A percentile compares a stretch with the other conserved stretches of the same genome.
Conservation (phyloP, 306 rosid species). For the Ochetophila trinervis region DNA sequence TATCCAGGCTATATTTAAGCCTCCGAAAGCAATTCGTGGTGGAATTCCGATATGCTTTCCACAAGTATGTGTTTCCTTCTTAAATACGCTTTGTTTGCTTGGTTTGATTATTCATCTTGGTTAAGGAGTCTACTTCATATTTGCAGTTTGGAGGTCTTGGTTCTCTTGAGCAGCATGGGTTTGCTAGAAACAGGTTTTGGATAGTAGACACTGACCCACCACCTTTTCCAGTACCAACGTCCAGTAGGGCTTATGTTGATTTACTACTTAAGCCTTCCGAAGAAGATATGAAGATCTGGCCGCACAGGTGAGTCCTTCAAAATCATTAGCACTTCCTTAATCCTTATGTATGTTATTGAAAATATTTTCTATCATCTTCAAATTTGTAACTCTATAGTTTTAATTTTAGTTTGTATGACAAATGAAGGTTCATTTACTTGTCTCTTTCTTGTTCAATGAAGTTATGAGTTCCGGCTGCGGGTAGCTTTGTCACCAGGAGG, state of each 20-base stretch:
- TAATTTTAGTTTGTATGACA: background rate
- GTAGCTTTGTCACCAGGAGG: conserved; percentile 92
- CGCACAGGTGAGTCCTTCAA: conserved; percentile 53
- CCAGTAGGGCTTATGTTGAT: conserved; percentile 66
- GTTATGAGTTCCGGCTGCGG: conserved; percentile 87
- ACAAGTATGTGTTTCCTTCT: conserved; percentile 57
- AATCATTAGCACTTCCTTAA: background rate
- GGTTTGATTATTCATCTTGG: conserved; percentile 23
- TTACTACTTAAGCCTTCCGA: conserved; percentile 77
- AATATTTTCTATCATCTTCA: background rate
- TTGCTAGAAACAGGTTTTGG: conserved; percentile 85
- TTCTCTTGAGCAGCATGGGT: conserved; percentile 73
- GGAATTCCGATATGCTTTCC: conserved; percentile 99
- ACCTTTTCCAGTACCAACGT: conserved; percentile 61
- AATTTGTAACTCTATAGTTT: background rate
- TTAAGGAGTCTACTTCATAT: conserved; percentile 31
- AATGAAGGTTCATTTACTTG: conserved; percentile 4
- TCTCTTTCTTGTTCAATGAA: conserved; percentile 22
- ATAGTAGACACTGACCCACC: conserved; percentile 58
- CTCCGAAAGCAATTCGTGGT: conserved; percentile 90
- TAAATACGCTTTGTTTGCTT: conserved; percentile 21
- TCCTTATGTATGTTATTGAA: background rate
- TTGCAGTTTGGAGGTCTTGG: conserved; percentile 76
- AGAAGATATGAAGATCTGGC: conserved; percentile 85
- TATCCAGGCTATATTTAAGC: conserved; percentile 79